These are phyloP conservation scores for Chrysosporium keratinophilum DNA, from an alignment of 2,329 filamentous ascomycete genomes.

Conservation along the genomic window DNA sequence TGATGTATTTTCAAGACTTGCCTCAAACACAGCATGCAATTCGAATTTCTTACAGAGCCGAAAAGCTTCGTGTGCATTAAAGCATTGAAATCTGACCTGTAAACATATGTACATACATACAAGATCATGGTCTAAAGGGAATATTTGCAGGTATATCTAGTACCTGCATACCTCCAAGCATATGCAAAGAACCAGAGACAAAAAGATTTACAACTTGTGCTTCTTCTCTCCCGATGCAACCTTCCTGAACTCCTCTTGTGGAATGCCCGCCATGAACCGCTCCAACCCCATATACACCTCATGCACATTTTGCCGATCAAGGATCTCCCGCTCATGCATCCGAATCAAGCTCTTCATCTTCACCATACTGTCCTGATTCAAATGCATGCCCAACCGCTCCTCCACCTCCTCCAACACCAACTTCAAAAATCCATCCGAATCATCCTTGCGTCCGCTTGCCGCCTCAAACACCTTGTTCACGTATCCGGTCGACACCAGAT, in stretches of 20 bases:
- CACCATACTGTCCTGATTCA: constrained; percentile 67
- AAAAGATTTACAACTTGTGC: constrained; percentile 65
- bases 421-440: constrained; percentile 58
- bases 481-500: constrained; percentile 66
- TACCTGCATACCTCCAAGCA: not conserved
- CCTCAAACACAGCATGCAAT: too few relatives aligned
- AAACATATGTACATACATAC: not conserved
- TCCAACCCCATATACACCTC: constrained; percentile 83
- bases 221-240: constrained; percentile 81
- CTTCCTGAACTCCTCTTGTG: constrained; percentile 80
- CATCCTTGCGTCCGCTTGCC: constrained; percentile 45
- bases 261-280: constrained; percentile 66
- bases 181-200: not conserved
- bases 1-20: too few relatives aligned
- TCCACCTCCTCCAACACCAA: constrained; percentile 70
- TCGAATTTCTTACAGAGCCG: too few relatives aligned
- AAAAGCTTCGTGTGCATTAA: not conserved
- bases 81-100: too few relatives aligned
- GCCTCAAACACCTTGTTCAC: constrained; percentile 70
- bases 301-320: constrained; percentile 67
- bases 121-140: not conserved
- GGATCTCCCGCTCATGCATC: constrained; percentile 56
- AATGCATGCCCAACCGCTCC: constrained; percentile 65
- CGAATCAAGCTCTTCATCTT: constrained; percentile 78
- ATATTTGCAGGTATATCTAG: not conserved